Percentiles rank a stretch among this genome's conserved stretches.
These are phyloP conservation scores for Globisporangium spinosum DNA, from an alignment of 352 stramenopile genomes.

Conservation along the genomic window DNA sequence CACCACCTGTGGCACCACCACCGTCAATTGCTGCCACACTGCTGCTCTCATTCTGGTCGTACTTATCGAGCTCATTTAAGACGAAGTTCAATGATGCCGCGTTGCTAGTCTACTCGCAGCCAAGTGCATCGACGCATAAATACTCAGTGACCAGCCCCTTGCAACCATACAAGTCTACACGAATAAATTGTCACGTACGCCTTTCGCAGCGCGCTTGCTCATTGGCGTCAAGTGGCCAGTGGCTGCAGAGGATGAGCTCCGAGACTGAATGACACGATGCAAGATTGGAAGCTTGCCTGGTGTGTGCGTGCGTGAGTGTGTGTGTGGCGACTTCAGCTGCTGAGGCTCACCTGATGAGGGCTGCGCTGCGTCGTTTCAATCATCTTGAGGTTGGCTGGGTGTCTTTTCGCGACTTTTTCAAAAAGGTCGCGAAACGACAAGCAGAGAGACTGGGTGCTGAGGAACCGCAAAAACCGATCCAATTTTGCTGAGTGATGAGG, in stretches of 20 bases:
- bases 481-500: not conserved
- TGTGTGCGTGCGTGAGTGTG: not conserved
- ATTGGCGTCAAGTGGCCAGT: constrained; percentile 19
- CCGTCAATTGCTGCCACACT: not conserved
- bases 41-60: constrained; percentile 33
- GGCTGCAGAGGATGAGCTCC: not conserved
- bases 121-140: no score
- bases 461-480: not conserved
- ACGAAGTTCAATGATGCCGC: constrained; percentile 55
- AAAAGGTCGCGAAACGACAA: no score
- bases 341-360: not conserved
- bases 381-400: constrained; percentile 14
- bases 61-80: constrained; percentile 57
- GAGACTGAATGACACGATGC: not conserved
- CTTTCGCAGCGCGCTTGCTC: constrained; percentile 50
- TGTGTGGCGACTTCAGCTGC: not conserved
- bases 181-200: constrained; percentile 23
- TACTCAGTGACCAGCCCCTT: no score
- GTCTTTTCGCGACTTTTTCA: constrained; percentile 48
- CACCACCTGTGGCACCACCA: constrained; percentile 13
- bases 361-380: constrained; percentile 7
- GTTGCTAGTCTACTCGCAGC: constrained; percentile 17
- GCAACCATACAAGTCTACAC: no score
- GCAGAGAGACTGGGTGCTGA: no score
- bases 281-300: not conserved